These are phyloP conservation scores for Rhizoctonia solani DNA, from an alignment of 1,284 basidiomycete genomes.

Conservation along the genomic window DNA sequence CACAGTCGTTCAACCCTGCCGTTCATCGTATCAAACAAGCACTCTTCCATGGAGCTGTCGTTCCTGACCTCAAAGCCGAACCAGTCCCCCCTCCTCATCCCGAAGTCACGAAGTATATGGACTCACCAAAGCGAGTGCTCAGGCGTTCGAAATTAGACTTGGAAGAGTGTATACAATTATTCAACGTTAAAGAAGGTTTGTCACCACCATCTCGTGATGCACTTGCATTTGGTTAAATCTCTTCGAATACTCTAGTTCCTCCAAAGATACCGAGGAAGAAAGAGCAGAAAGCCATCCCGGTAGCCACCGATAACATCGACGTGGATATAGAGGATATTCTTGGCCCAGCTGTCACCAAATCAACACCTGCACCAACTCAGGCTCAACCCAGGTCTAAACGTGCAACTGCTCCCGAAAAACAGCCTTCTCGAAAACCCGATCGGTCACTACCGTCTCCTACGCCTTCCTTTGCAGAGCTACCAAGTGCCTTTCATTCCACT, in stretches of 20 bases:
- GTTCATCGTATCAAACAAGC: constrained; percentile 92
- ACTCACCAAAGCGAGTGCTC: constrained; percentile 70
- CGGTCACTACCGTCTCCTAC: background rate
- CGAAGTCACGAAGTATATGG: constrained; percentile 80
- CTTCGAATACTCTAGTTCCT: constrained; percentile 58
- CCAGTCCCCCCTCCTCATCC: constrained; percentile 85
- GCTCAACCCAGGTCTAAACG: background rate
- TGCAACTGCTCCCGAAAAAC: constrained; percentile 6
- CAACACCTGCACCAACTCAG: background rate
- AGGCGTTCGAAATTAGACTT: constrained; percentile 61
- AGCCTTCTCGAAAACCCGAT: constrained; percentile 4
- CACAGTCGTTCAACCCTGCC: constrained; percentile 83
- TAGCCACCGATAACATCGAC: constrained; percentile 62
- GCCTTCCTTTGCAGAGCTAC: background rate
- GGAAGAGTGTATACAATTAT: constrained; percentile 62
- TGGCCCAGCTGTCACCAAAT: constrained; percentile 41
- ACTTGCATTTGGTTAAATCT: too few relatives aligned
- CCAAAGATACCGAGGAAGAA: constrained; percentile 59
- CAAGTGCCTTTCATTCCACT: background rate
- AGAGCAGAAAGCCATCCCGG: constrained; percentile 57
- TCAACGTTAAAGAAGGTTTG: constrained; percentile 76
- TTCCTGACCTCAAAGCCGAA: constrained; percentile 69
- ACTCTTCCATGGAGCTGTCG: constrained; percentile 82
- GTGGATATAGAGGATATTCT: constrained; percentile 55
- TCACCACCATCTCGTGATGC: background rate